Evolutionary conservation across 2,329 filamentous ascomycete genomes (phyloP).

Genomic region (Fusarium pseudoanthophilum): DNA sequence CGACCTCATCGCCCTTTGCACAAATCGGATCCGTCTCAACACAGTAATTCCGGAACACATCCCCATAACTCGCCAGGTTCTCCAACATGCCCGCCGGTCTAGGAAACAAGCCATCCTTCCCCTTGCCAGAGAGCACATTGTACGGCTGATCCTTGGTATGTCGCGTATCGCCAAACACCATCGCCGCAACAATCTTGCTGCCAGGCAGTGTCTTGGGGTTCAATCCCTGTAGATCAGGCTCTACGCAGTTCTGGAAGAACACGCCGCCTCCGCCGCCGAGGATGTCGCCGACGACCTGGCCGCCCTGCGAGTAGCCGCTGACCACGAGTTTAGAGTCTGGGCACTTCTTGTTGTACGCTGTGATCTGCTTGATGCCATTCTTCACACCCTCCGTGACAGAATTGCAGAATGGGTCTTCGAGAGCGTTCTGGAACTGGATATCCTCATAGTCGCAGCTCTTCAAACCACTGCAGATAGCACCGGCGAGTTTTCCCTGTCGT

Average conservation of each 20-base stretch:
- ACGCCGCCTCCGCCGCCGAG: slow-evolving; percentile 23
- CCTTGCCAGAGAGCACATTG: slow-evolving; percentile 4
- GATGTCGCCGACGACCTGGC: slow-evolving; percentile 15
- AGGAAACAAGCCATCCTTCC: slow-evolving; percentile 10
- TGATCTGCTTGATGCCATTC: slow-evolving; percentile 25
- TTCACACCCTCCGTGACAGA: slow-evolving; percentile 13
- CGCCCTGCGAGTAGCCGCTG: slow-evolving; percentile 19
- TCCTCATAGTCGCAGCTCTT: slow-evolving; percentile 26
- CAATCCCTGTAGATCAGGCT: slow-evolving; percentile 1
- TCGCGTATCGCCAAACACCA: slow-evolving; percentile 20
- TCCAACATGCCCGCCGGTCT: slow-evolving; percentile 8
- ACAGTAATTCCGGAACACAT: slow-evolving; percentile 7
- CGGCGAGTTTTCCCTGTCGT: slow-evolving; percentile 8
- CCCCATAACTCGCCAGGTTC: slow-evolving; percentile 11
- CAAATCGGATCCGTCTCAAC: slow-evolving; percentile 19
- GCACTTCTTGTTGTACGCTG: slow-evolving; percentile 16
- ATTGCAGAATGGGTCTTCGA: slow-evolving; percentile 6
- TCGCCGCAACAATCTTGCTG: slow-evolving; percentile 8
- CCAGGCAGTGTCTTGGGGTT: neutral
- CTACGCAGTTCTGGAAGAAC: slow-evolving; percentile 17
- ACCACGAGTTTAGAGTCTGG: slow-evolving; percentile 17
- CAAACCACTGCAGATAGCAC: slow-evolving; percentile 3
- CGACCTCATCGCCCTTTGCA: neutral
- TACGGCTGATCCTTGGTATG: slow-evolving; percentile 12
- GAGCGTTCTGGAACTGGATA: slow-evolving; percentile 13